Conservation (phyloP, 225 moss, liverwort and hornwort species). For the Straminergon stramineum region DNA sequence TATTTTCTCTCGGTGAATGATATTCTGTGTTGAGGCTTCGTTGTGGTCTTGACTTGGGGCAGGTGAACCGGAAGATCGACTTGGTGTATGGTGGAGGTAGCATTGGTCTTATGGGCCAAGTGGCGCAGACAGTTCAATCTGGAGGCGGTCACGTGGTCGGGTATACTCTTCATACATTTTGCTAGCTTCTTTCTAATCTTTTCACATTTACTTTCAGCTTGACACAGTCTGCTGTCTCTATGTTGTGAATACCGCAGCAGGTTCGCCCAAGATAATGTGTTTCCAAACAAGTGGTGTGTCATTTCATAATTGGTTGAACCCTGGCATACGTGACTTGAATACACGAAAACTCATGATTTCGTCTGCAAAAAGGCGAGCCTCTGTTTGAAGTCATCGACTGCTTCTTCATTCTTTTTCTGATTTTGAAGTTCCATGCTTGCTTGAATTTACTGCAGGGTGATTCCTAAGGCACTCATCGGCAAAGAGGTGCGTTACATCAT, state of each 20-base stretch:
- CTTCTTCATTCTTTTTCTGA: background rate
- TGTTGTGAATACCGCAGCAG: background rate
- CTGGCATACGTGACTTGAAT: background rate
- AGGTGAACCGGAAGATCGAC: constrained; percentile 82
- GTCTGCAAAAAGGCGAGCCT: background rate
- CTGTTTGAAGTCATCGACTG: background rate
- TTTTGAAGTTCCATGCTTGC: background rate
- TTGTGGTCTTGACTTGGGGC: background rate
- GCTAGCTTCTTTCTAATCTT: background rate
- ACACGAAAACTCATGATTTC: background rate
- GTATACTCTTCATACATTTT: constrained; percentile 3
- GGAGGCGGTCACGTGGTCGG: constrained; percentile 83
- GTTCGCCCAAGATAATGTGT: too few species aligned
- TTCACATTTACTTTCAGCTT: background rate
- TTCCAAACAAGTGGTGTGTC: background rate
- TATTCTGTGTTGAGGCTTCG: background rate
- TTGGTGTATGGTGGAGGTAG: constrained; percentile 92
- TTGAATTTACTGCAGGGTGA: constrained; percentile 37
- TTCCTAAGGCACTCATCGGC: constrained; percentile 72
- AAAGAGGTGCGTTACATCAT: constrained; percentile 37
- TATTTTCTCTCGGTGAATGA: background rate
- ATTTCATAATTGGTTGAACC: background rate
- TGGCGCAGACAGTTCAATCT: constrained; percentile 64
- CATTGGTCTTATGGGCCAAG: constrained; percentile 85
- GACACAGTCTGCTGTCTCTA: background rate